phyloP scores from a whole-genome alignment of 805 yeast species.

The Torulaspora indica region DNA sequence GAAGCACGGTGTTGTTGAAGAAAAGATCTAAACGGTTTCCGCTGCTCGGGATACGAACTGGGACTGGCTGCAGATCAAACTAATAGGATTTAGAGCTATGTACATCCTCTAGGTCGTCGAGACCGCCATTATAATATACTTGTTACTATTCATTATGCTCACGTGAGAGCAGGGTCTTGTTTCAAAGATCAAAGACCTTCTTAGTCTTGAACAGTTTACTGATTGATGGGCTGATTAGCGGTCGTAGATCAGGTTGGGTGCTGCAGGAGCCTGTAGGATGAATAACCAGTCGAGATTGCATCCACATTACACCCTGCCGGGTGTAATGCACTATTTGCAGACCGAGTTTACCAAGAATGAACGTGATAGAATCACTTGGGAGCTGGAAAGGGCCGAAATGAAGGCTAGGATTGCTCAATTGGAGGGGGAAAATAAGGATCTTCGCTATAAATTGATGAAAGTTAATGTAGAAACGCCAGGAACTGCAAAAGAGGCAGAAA shows the following conservation, averaged over 20 bases:
- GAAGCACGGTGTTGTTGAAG: conserved; percentile 94
- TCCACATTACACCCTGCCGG: conserved; percentile 37
- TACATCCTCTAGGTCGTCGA: background rate
- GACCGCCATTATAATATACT: conserved; percentile 2
- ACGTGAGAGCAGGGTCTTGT: conserved; percentile 1
- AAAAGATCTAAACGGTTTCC: conserved; percentile 83
- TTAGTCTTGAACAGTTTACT: background rate
- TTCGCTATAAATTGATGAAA: conserved; percentile 24
- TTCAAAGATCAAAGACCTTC: background rate
- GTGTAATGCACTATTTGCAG: conserved; percentile 61
- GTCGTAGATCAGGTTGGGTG: background rate
- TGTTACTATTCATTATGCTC: conserved; percentile 1
- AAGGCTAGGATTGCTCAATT: conserved; percentile 46
- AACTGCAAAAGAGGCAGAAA: background rate
- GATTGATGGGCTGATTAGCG: background rate
- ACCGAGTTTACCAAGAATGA: conserved; percentile 59
- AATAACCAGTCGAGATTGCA: conserved; percentile 17
- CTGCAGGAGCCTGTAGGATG: conserved; percentile 1
- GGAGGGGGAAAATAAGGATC: conserved; percentile 49
- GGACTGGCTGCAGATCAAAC: background rate
- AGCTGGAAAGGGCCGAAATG: conserved; percentile 57
- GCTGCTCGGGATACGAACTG: conserved; percentile 3
- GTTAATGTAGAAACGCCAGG: background rate
- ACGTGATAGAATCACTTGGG: conserved; percentile 57
- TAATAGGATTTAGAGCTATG: background rate